These are phyloP conservation scores for Ostreobium quekettii DNA, from an alignment of 139 green algal species.

Conservation along the genomic window DNA sequence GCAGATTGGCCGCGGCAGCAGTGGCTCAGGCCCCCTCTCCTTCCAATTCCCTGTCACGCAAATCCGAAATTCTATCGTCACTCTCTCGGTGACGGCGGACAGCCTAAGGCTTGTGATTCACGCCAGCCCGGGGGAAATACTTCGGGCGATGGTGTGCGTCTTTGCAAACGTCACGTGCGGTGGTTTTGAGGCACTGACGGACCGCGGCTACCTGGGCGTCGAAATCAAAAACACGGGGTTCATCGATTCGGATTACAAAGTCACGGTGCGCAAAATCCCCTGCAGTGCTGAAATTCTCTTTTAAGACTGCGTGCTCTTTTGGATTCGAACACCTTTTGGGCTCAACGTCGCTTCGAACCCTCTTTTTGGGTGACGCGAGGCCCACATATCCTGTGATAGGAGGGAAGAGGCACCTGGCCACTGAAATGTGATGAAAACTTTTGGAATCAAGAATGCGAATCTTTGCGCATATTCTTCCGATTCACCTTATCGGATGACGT, in stretches of 20 bases:
- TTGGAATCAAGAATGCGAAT: no score
- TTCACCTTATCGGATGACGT: no score
- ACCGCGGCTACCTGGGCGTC: constrained; percentile 49
- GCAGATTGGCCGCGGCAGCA: no score
- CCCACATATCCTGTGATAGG: no score
- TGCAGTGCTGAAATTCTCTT: background rate
- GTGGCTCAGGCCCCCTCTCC: no score
- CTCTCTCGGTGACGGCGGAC: constrained; percentile 51
- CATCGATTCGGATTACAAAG: constrained; percentile 43
- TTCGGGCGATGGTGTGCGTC: constrained; percentile 38
- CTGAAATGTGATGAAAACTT: background rate
- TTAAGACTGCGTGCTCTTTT: background rate
- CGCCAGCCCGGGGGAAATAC: constrained; percentile 48
- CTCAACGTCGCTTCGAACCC: background rate
- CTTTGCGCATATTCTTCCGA: no score
- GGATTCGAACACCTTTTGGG: background rate
- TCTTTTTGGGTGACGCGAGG: no score
- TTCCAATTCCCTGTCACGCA: constrained; percentile 10
- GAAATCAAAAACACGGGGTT: constrained; percentile 50
- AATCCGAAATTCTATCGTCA: constrained; percentile 48
- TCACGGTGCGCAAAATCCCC: constrained; percentile 25
- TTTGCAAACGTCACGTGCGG: constrained; percentile 47
- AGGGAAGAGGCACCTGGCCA: background rate
- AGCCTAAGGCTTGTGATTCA: constrained; percentile 51
- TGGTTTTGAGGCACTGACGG: constrained; percentile 52